phyloP scores from a whole-genome alignment of 108 stramenopile genomes.

The Skeletonema marinoi region DNA sequence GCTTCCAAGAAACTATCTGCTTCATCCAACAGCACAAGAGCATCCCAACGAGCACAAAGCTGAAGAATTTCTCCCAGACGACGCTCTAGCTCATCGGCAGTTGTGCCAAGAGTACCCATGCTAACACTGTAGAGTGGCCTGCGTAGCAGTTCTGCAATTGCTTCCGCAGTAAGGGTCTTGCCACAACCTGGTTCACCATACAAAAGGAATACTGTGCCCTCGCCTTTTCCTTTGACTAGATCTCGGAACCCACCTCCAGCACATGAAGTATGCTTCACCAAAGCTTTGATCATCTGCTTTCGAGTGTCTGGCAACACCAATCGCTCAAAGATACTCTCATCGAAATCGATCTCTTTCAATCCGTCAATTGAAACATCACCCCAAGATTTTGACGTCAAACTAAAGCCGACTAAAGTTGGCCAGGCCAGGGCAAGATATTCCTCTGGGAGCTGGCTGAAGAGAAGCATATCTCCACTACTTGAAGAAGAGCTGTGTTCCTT shows the following conservation, averaged over 20 bases:
- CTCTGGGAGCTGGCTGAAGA: slow-evolving; percentile 60
- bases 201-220: slow-evolving; percentile 63
- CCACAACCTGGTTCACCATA: slow-evolving; percentile 70
- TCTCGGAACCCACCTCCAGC: slow-evolving; percentile 55
- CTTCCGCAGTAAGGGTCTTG: slow-evolving; percentile 79
- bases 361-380: slow-evolving; percentile 72
- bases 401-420: slow-evolving; percentile 72
- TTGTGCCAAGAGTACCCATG: slow-evolving; percentile 68
- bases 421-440: slow-evolving; percentile 58
- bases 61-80: slow-evolving; percentile 57
- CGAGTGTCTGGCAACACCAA: slow-evolving; percentile 58
- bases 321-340: slow-evolving; percentile 57
- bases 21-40: slow-evolving; percentile 68
- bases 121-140: slow-evolving; percentile 64
- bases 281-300: slow-evolving; percentile 69
- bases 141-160: slow-evolving; percentile 60
- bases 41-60: slow-evolving; percentile 60
- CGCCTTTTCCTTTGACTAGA: slow-evolving; percentile 66
- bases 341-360: slow-evolving; percentile 53
- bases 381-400: slow-evolving; percentile 64
- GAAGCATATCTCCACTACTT: slow-evolving; percentile 32
- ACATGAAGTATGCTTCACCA: slow-evolving; percentile 46
- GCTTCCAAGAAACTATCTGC: slow-evolving; percentile 66
- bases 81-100: slow-evolving; percentile 57
- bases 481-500: neutral